These are phyloP conservation scores for Candida dendrica DNA, from an alignment of 805 yeast species.

Conservation along the genomic window DNA sequence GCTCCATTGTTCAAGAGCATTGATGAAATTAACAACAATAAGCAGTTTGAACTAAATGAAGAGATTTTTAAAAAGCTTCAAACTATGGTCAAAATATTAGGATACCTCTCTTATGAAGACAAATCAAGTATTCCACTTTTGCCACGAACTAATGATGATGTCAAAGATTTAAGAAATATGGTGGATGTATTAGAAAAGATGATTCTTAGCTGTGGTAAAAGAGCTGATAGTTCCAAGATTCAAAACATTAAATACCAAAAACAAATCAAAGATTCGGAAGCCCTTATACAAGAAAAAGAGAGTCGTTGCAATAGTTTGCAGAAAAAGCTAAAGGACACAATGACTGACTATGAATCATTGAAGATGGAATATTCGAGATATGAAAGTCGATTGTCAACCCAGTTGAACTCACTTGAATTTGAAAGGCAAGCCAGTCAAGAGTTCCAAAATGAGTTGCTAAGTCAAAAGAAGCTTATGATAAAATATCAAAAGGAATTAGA, in stretches of 20 bases:
- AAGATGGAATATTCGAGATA: neutral
- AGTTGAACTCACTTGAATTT: neutral
- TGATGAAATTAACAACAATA: neutral
- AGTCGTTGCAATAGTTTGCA: neutral
- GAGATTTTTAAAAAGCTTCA: neutral
- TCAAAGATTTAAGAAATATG: neutral
- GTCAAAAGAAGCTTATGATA: neutral
- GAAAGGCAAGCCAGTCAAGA: constrained; percentile 1
- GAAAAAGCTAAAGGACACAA: constrained; percentile 1
- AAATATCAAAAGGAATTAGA: neutral
- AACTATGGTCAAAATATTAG: neutral
- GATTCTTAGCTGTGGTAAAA: neutral
- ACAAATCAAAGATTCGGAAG: constrained; percentile 2
- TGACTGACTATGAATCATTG: constrained; percentile 1
- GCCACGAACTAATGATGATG: neutral
- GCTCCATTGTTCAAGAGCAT: neutral
- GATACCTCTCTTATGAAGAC: neutral
- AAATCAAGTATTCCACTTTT: neutral
- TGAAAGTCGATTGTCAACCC: neutral
- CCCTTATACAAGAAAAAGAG: neutral
- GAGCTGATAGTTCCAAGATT: neutral
- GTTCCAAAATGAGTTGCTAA: neutral
- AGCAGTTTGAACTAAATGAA: neutral
- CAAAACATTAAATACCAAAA: constrained; percentile 5
- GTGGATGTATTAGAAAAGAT: neutral